phyloP scores from a whole-genome alignment of 2,329 filamentous ascomycete species.

The Sphaceloma murrayae region DNA sequence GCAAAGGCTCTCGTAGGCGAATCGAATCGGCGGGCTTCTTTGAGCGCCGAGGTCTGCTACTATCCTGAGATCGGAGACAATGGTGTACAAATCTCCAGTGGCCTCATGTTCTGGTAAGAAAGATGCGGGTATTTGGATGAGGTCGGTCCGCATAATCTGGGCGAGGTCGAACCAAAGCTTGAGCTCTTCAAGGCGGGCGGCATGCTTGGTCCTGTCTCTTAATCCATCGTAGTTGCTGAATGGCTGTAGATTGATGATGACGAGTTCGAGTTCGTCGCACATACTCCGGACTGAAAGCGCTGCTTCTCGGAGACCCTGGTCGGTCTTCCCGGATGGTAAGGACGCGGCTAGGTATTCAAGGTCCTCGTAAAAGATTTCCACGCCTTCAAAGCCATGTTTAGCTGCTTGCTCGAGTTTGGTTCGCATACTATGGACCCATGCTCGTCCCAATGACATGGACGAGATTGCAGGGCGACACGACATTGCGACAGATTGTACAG shows the following conservation, averaged over 20 bases:
- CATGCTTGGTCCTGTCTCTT: constrained; percentile 50
- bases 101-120: constrained; percentile 50
- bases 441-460: constrained; percentile 67
- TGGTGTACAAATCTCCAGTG: constrained; percentile 45
- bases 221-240: constrained; percentile 73
- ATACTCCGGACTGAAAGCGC: constrained; percentile 49
- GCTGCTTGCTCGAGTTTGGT: constrained; percentile 61
- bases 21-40: constrained; percentile 47
- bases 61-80: constrained; percentile 53
- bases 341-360: constrained; percentile 51
- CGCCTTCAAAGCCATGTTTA: constrained; percentile 54
- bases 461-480: constrained; percentile 57
- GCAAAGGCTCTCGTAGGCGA: constrained; percentile 64
- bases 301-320: constrained; percentile 34
- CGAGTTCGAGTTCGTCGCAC: constrained; percentile 46
- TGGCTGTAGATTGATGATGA: constrained; percentile 61
- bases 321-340: constrained; percentile 34
- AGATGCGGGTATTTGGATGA: constrained; percentile 65
- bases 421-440: constrained; percentile 57
- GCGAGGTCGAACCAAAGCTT: constrained; percentile 61
- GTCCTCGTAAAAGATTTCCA: constrained; percentile 72
- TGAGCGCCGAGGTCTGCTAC: constrained; percentile 59
- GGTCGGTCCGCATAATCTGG: constrained; percentile 54
- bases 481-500: constrained; percentile 29
- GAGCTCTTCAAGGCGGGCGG: constrained; percentile 51